Conservation (phyloP, 2,329 filamentous ascomycete species). For the Chrysoporthe cubensis region DNA sequence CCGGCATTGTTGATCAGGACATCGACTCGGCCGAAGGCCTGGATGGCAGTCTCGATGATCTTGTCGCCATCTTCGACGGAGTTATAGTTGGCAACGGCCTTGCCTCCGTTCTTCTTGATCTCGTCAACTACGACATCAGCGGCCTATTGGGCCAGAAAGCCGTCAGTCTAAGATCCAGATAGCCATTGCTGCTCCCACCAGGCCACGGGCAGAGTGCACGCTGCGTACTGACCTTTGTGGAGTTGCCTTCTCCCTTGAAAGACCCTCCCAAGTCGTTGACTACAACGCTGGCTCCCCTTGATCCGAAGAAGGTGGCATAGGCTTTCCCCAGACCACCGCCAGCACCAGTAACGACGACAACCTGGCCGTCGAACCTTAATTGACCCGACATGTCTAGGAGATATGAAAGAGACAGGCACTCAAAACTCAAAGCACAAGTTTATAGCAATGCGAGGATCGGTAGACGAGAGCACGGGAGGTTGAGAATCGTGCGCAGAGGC, state of each 20-base stretch:
- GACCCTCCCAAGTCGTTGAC: constrained; percentile 95
- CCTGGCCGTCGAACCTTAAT: constrained; percentile 84
- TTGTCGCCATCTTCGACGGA: constrained; percentile 89
- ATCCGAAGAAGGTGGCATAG: constrained; percentile 88
- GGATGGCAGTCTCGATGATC: constrained; percentile 89
- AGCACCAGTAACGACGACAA: constrained; percentile 85
- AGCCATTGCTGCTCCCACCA: neutral
- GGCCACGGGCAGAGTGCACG: neutral
- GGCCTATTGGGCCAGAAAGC: constrained; percentile 53
- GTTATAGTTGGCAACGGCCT: constrained; percentile 98
- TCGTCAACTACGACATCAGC: constrained; percentile 83
- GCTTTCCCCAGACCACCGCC: constrained; percentile 81
- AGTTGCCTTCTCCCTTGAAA: constrained; percentile 89
- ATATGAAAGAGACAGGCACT: no score
- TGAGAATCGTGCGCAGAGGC: no score
- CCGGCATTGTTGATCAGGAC: constrained; percentile 97
- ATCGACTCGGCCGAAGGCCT: constrained; percentile 84
- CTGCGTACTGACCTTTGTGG: constrained; percentile 69
- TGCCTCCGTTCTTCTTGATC: constrained; percentile 86
- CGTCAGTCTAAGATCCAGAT: neutral
- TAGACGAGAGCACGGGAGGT: neutral
- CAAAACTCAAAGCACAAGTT: neutral
- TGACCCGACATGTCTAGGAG: constrained; percentile 58
- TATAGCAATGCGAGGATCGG: neutral
- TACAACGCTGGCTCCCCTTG: constrained; percentile 74